phyloP scores from a whole-genome alignment of 2,329 filamentous ascomycete genomes.

The Diaporthe velutina region DNA sequence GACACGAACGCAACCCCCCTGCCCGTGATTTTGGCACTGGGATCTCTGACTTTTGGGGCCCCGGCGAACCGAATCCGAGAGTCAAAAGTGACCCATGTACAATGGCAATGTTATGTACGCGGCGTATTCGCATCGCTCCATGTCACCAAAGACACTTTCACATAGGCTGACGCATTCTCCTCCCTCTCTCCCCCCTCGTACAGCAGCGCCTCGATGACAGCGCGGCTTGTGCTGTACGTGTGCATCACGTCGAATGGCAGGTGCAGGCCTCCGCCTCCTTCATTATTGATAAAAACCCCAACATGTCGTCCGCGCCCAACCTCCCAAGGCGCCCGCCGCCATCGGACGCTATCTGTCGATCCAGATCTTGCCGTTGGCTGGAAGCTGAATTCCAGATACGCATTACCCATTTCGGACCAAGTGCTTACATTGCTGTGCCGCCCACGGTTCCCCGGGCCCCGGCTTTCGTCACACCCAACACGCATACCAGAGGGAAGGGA shows the following conservation, averaged over 20 bases:
- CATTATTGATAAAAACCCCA: background rate
- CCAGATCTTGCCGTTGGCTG: conserved; percentile 24
- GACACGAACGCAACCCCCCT: background rate
- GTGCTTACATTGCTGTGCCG: conserved; percentile 35
- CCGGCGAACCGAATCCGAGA: conserved; percentile 32
- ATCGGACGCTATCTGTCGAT: conserved; percentile 24
- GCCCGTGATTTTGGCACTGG: background rate
- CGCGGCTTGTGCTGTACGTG: background rate
- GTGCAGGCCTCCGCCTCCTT: background rate
- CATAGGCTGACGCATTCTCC: conserved; percentile 17
- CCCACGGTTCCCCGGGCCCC: conserved; percentile 22
- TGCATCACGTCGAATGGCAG: background rate
- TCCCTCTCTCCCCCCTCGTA: background rate
- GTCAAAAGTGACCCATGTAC: background rate
- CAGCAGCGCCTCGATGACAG: conserved; percentile 6
- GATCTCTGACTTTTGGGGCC: conserved; percentile 7
- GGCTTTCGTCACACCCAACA: conserved; percentile 21
- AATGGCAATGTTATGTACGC: background rate
- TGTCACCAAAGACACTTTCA: background rate
- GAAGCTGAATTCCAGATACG: conserved; percentile 27
- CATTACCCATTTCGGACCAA: conserved; percentile 21
- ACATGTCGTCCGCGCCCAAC: conserved; percentile 7
- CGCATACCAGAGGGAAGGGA: background rate
- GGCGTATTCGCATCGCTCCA: background rate
- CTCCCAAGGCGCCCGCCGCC: conserved; percentile 17